These are phyloP conservation scores for sorghum (Sorghum bicolor) DNA, from an alignment of 176 grass and related monocot species.

Conservation along the genomic window DNA sequence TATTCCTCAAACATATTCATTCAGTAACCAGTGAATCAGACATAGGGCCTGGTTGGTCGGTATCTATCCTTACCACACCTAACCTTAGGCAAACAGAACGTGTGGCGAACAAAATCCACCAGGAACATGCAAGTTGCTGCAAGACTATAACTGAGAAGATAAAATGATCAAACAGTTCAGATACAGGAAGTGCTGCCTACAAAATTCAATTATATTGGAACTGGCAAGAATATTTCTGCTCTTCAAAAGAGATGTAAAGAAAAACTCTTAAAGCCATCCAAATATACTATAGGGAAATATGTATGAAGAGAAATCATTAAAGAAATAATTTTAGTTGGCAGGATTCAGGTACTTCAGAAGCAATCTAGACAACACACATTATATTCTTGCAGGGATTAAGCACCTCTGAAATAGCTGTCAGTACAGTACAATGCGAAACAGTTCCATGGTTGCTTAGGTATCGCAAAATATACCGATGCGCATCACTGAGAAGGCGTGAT, in stretches of 20 bases:
- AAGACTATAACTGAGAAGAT: not conserved
- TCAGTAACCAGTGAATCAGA: not conserved
- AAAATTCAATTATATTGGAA: too few relatives aligned
- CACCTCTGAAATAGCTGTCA: slow-evolving; percentile 90
- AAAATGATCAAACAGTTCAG: not conserved
- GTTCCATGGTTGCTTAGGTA: slow-evolving; percentile 67
- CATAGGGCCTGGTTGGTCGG: not conserved
- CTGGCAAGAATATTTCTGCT: not conserved
- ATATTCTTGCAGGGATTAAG: slow-evolving; percentile 38
- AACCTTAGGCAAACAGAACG: not conserved
- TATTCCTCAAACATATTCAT: not conserved
- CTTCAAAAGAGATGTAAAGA: not conserved
- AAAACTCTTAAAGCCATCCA: not conserved
- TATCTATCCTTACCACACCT: not conserved
- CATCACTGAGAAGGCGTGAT: slow-evolving; percentile 84
- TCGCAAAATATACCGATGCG: slow-evolving; percentile 87
- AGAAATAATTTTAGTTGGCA: not conserved
- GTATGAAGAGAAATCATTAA: not conserved
- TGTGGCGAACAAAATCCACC: not conserved
- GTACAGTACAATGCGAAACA: slow-evolving; percentile 69
- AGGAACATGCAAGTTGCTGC: not conserved
- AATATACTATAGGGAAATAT: not conserved
- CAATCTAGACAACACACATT: slow-evolving; percentile 16
- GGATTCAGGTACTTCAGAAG: slow-evolving; percentile 23
- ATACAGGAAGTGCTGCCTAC: too few relatives aligned